These are phyloP conservation scores for Mangifera indica DNA, from an alignment of 345 rosid species.

Conservation along the genomic window DNA sequence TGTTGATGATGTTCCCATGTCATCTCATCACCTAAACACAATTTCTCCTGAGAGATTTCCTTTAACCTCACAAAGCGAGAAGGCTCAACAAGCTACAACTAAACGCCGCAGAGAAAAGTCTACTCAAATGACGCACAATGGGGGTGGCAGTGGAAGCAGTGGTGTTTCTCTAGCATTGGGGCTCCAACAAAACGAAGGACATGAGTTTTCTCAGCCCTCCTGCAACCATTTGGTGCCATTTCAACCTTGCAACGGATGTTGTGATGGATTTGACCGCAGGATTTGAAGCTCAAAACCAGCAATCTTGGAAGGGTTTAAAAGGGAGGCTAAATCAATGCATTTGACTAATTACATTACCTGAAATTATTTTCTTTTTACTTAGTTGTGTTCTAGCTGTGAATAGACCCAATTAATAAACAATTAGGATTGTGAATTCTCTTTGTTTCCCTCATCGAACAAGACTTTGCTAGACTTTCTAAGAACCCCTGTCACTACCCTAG, in stretches of 20 bases:
- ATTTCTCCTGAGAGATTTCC: background rate
- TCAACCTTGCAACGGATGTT: slow-evolving; percentile 21
- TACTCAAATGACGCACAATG: background rate
- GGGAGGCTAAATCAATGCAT: slow-evolving; percentile 14
- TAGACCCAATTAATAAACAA: background rate
- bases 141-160: slow-evolving; percentile 14
- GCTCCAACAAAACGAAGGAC: slow-evolving; percentile 26
- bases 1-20: background rate
- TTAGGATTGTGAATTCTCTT: background rate
- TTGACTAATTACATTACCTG: slow-evolving; percentile 30
- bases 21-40: slow-evolving; percentile 10
- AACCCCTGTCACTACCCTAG: too few relatives aligned
- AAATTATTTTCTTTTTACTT: background rate
- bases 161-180: slow-evolving; percentile 31
- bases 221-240: slow-evolving; percentile 13
- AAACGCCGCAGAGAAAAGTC: slow-evolving; percentile 23
- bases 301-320: slow-evolving; percentile 21
- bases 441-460: background rate
- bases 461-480: too few relatives aligned
- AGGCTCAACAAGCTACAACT: slow-evolving; percentile 6
- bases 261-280: slow-evolving; percentile 13
- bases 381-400: background rate
- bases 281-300: slow-evolving; percentile 22
- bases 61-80: background rate
- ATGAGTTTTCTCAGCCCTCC: slow-evolving; percentile 16